A percentile compares a stretch with the other conserved stretches of the same genome.
Conservation (phyloP, 2,329 filamentous ascomycete species). For the Clonostachys solani region DNA sequence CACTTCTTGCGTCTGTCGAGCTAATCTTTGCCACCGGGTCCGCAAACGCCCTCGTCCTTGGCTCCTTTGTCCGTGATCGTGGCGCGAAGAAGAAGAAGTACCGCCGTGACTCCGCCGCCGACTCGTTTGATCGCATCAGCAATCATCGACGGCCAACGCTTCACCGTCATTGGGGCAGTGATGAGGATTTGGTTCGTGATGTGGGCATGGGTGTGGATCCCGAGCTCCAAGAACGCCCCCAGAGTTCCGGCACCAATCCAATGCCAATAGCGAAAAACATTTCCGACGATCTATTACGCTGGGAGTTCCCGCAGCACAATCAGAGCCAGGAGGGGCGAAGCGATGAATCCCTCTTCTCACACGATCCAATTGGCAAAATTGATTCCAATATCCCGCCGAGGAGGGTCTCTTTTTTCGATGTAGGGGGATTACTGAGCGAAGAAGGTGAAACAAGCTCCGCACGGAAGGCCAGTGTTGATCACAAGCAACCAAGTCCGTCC, state of each 20-base stretch:
- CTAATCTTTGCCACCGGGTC: conserved; percentile 84
- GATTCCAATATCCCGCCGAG: conserved; percentile 12
- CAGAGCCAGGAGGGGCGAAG: conserved; percentile 31
- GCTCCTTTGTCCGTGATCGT: conserved; percentile 86
- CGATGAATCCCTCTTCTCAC: conserved; percentile 36
- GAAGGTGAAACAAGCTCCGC: conserved; percentile 20
- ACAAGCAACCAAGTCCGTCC: conserved; percentile 32
- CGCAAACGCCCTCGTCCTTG: conserved; percentile 84
- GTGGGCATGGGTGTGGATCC: conserved; percentile 66
- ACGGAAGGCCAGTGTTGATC: conserved; percentile 36
- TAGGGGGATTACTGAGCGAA: conserved; percentile 68
- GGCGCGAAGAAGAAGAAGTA: conserved; percentile 89
- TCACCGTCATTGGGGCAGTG: conserved; percentile 75
- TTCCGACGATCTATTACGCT: conserved; percentile 33
- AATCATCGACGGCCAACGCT: conserved; percentile 41
- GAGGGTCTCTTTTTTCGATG: conserved; percentile 77
- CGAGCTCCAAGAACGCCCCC: conserved; percentile 25
- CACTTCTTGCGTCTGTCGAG: conserved; percentile 84
- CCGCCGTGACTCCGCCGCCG: conserved; percentile 57
- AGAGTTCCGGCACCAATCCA: conserved; percentile 9
- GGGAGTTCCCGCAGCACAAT: conserved; percentile 40
- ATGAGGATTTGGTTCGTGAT: conserved; percentile 82
- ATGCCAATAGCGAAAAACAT: conserved; percentile 19
- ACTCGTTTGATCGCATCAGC: conserved; percentile 52
- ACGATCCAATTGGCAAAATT: conserved; percentile 23